Evolutionary conservation across 495 filamentous ascomycete genomes (phyloP), one percentile per base, ranked within the genome.

Genomic region (Trichoderma orchidacearum): DNA sequence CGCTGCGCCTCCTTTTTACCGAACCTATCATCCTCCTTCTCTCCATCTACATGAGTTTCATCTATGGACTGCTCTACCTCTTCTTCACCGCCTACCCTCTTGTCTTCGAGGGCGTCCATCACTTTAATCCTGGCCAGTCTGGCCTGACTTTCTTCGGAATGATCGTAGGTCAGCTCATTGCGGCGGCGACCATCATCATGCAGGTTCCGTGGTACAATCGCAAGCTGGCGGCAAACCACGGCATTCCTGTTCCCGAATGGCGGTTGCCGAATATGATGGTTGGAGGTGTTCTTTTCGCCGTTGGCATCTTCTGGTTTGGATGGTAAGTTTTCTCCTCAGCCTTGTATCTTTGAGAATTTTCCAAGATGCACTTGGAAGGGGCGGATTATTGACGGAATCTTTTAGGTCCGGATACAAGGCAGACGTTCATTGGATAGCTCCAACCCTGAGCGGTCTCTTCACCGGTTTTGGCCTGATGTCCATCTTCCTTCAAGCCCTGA

Each of bases 281-380:
- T 30, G 90, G 89, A 15, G 87, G 88, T 58, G 72, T 82, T 15
- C 68, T 84, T 34, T 95, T 95, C 63, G 75, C 88, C 2, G 73
- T 63, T 13, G 89, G 89, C 3, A 79, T 94, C 5, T 91, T 94
- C 75, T 92, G 88, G 87, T 91, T 92, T 65, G 87, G 86, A 23
- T 94, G 89, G 89, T 81, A 55, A 32, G 53, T 55, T 55, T 6
- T 28, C 32, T n/a, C 32, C 32, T 35, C 32, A 8, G 8, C 8
- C 32, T 35, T 8, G 32, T n/a, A 8, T n/a, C 32, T 35, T 35
- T 35, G 8, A 8, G 8, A 8, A 8, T 35, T 35, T 35, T 35
- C n/a, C 32, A 8, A 35, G 8, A 35, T 35, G 32, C 32, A 8
- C n/a, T n/a, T n/a, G n/a, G n/a, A n/a, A n/a, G n/a, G n/a, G n/a